These are phyloP conservation scores for Paecilomyces sp. DNA, from an alignment of 2,329 filamentous ascomycete species.

Conservation along the genomic window DNA sequence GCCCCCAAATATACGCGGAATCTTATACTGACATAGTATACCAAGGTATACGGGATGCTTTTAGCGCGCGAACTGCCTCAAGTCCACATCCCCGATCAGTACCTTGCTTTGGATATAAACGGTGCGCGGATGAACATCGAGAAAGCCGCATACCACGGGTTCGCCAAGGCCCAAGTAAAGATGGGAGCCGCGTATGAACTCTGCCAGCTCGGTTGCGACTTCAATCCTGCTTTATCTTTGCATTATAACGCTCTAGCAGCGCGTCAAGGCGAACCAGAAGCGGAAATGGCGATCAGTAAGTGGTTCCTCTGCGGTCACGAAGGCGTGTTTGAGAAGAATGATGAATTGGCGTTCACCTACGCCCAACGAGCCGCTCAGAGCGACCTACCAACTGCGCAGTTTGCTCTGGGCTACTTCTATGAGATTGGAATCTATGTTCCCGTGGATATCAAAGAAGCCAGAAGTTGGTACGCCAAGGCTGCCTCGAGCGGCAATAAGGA, in stretches of 20 bases:
- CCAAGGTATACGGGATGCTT: constrained; percentile 79
- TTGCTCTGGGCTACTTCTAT: constrained; percentile 94
- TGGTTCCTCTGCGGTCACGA: constrained; percentile 98
- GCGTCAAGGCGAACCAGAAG: constrained; percentile 85
- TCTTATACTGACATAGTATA: background rate
- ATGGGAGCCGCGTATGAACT: constrained; percentile 96
- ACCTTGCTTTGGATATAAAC: constrained; percentile 64
- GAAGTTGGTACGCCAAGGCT: constrained; percentile 84
- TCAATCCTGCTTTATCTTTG: constrained; percentile 83
- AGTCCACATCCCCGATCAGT: constrained; percentile 67
- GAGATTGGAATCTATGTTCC: constrained; percentile 90
- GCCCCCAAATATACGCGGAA: constrained; percentile 4
- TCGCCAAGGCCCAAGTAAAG: constrained; percentile 92
- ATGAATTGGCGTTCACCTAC: constrained; percentile 85
- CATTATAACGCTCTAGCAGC: constrained; percentile 95
- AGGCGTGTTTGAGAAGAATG: constrained; percentile 87
- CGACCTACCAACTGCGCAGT: constrained; percentile 84
- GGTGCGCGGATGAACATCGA: constrained; percentile 82
- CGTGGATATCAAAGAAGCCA: constrained; percentile 74
- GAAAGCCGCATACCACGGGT: constrained; percentile 91
- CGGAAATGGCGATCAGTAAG: constrained; percentile 91
- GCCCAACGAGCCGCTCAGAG: constrained; percentile 76
- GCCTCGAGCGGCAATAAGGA: constrained; percentile 89
- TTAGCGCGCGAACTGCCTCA: constrained; percentile 86
- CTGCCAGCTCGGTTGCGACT: constrained; percentile 87